A percentile compares a stretch with the other conserved stretches of the same genome.
Evolutionary conservation across 441 rosid species (phyloP).

Genomic region (Eugenia klotzschiana): DNA sequence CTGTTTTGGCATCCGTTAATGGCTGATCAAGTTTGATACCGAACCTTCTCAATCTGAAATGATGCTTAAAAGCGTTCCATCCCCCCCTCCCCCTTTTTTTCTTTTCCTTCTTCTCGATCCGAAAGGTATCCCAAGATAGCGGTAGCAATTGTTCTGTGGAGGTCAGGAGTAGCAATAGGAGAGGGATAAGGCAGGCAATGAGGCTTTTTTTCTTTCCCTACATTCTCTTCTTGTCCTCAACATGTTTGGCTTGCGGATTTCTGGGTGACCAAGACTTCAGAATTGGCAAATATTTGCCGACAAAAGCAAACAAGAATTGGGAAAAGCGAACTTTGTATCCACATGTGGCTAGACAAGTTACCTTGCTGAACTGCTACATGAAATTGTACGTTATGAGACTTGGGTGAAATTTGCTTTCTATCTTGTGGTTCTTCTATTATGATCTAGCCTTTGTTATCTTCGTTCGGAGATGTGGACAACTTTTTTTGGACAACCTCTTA

Average conservation of each 20-base stretch:
- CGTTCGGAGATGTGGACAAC: not conserved
- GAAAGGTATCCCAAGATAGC: too few species aligned
- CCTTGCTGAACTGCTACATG: not conserved
- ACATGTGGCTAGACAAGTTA: not conserved
- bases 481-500: not conserved
- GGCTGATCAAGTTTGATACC: too few species aligned
- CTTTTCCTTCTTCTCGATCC: too few species aligned
- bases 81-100: too few species aligned
- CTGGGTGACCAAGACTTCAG: not conserved
- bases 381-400: not conserved
- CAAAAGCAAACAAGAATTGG: not conserved
- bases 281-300: not conserved
- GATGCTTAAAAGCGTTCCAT: too few species aligned
- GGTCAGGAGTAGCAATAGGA: too few species aligned
- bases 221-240: not conserved
- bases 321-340: not conserved
- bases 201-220: too few species aligned
- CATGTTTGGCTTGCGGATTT: not conserved
- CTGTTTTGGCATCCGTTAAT: not conserved
- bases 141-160: too few species aligned
- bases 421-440: not conserved
- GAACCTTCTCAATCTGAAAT: too few species aligned
- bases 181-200: too few species aligned
- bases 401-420: not conserved
- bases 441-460: not conserved